A percentile compares a stretch with the other conserved stretches of the same genome.
These are phyloP conservation scores for Hylodesmum podocarpum DNA, from an alignment of 306 rosid species.

Conservation along the genomic window DNA sequence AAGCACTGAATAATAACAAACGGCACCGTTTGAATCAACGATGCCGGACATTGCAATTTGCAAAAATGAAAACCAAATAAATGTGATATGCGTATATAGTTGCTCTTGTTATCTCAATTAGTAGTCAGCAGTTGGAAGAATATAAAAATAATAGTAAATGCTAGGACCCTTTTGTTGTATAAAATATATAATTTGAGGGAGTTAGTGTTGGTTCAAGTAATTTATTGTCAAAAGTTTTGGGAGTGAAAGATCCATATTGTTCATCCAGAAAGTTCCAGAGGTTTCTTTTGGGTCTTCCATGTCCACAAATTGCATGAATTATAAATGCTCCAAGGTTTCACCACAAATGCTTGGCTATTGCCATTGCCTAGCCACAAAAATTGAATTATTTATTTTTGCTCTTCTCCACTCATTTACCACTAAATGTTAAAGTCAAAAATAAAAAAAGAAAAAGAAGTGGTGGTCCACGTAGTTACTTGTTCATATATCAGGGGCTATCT, in stretches of 20 bases:
- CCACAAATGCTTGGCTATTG: not conserved
- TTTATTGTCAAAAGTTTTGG: not conserved
- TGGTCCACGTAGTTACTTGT: not conserved
- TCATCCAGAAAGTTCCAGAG: constrained; percentile 36
- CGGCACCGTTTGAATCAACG: constrained; percentile 3
- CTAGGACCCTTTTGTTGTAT: not conserved
- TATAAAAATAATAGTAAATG: not conserved
- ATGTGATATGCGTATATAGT: not conserved
- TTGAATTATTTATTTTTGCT: not conserved
- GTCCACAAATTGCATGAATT: not conserved
- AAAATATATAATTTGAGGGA: not conserved
- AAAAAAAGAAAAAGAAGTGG: not conserved
- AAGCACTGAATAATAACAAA: constrained; percentile 34
- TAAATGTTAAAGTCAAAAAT: not conserved
- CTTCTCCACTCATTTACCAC: not conserved
- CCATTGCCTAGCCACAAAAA: constrained; percentile 14
- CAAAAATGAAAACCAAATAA: not conserved
- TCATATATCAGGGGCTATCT: not conserved
- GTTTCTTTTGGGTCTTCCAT: not conserved
- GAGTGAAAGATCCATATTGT: not conserved
- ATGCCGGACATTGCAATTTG: not conserved
- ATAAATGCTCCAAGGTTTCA: not conserved
- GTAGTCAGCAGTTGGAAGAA: not conserved
- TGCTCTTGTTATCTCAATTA: not conserved
- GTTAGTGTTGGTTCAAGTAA: not conserved